Conservation (phyloP, 441 rosid species). For the Adansonia gregorii region DNA sequence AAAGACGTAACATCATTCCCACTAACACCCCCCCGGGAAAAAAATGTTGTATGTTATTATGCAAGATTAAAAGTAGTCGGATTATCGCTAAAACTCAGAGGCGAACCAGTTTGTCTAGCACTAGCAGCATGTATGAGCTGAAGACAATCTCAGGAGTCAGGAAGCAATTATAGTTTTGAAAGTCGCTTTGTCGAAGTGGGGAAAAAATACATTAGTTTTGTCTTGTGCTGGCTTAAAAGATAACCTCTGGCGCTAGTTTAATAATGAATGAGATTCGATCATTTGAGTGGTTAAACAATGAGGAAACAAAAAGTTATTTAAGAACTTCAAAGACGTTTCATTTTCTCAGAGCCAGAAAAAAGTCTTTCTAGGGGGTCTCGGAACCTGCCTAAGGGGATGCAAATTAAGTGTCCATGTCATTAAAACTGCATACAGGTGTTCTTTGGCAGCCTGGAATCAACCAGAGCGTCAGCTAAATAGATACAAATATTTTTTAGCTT, state of each 20-base stretch:
- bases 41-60: too few relatives aligned
- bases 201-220: neutral
- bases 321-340: constrained; percentile 7
- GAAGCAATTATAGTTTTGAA: neutral
- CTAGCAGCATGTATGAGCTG: neutral
- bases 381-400: constrained; percentile 24
- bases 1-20: too few relatives aligned
- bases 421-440: constrained; percentile 17
- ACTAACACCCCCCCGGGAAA: too few relatives aligned
- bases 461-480: neutral
- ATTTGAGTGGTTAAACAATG: too few relatives aligned
- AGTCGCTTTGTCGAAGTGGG: neutral
- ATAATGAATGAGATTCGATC: neutral
- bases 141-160: neutral
- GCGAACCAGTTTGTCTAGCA: neutral
- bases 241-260: neutral
- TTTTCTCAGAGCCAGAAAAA: constrained; percentile 29
- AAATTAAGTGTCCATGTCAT: constrained; percentile 12
- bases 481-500: constrained; percentile 13
- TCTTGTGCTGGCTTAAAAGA: neutral
- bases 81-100: neutral
- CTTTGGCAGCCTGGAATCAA: constrained; percentile 23
- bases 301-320: neutral
- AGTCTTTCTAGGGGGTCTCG: constrained; percentile 27
- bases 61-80: neutral